A percentile compares a stretch with the other conserved stretches of the same genome.
Conservation (phyloP, 2,329 filamentous ascomycete species). For the Coniochaeta sp. region DNA sequence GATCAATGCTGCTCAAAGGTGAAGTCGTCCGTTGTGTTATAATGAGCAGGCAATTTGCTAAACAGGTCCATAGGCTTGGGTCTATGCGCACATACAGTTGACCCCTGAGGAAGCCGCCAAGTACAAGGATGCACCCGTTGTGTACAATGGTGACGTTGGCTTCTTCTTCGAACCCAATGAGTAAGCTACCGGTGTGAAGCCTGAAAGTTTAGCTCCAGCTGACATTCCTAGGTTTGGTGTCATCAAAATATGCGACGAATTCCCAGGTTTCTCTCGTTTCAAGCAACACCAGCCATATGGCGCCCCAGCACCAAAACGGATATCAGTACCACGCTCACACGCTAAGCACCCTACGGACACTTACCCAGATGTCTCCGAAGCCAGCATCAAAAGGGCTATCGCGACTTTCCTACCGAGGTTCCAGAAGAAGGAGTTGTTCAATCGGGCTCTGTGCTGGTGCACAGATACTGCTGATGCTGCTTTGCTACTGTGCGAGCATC, state of each 20-base stretch:
- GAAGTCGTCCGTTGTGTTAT: background rate
- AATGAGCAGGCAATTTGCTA: background rate
- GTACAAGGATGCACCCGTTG: conserved; percentile 34
- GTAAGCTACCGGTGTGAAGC: conserved; percentile 10
- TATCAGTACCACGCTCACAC: conserved; percentile 28
- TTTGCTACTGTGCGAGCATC: conserved; percentile 27
- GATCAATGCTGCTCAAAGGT: conserved; percentile 25
- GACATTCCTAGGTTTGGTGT: conserved; percentile 17
- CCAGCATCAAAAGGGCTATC: conserved; percentile 20
- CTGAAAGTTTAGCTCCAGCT: background rate
- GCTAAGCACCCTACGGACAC: conserved; percentile 28
- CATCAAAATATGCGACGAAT: conserved; percentile 30
- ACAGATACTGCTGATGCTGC: conserved; percentile 26
- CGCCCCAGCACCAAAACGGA: conserved; percentile 15
- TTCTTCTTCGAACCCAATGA: conserved; percentile 43
- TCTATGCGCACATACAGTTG: conserved; percentile 36
- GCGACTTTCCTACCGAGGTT: conserved; percentile 23
- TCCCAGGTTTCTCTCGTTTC: conserved; percentile 30
- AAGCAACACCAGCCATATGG: conserved; percentile 26
- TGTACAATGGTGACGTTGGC: conserved; percentile 38
- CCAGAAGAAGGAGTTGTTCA: conserved; percentile 20
- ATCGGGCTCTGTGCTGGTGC: conserved; percentile 26
- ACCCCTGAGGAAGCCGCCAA: conserved; percentile 29
- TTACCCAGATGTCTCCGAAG: conserved; percentile 25
- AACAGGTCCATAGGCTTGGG: conserved; percentile 29